phyloP scores from a whole-genome alignment of 768 basidiomycete genomes.

The Tylopilus felleus region DNA sequence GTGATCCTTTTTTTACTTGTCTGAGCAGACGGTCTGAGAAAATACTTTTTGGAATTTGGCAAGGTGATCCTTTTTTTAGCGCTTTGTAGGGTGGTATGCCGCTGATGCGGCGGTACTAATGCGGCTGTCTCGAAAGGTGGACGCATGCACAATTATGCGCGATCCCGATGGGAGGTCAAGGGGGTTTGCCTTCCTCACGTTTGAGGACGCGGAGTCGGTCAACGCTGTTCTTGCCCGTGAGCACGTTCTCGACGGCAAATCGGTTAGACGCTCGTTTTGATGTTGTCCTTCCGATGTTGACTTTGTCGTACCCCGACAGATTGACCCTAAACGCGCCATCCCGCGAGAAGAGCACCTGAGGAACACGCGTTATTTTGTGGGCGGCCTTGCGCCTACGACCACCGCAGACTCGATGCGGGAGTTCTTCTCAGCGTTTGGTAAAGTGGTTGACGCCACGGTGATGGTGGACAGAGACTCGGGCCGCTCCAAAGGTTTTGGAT shows the following conservation, averaged over 20 bases:
- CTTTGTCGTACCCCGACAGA: slow-evolving; percentile 40
- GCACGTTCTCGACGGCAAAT: slow-evolving; percentile 76
- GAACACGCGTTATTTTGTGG: slow-evolving; percentile 80
- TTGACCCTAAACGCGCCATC: slow-evolving; percentile 86
- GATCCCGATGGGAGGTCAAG: slow-evolving; percentile 71
- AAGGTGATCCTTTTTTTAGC: slow-evolving; percentile 42
- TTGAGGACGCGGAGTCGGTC: slow-evolving; percentile 63
- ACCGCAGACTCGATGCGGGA: slow-evolving; percentile 68
- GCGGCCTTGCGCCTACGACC: slow-evolving; percentile 65
- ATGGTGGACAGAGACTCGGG: slow-evolving; percentile 80
- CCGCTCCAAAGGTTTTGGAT: slow-evolving; percentile 80
- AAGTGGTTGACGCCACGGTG: slow-evolving; percentile 78
- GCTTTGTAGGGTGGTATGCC: neutral
- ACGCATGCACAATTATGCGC: slow-evolving; percentile 84
- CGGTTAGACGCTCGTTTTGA: slow-evolving; percentile 40
- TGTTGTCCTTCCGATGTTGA: neutral
- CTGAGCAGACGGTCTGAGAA: slow-evolving; percentile 54
- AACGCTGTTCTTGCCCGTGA: slow-evolving; percentile 61
- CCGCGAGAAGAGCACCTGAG: slow-evolving; percentile 76
- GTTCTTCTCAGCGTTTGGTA: slow-evolving; percentile 72
- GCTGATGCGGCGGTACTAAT: slow-evolving; percentile 10
- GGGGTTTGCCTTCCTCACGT: slow-evolving; percentile 85
- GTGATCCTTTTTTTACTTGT: slow-evolving; percentile 16
- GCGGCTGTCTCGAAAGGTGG: slow-evolving; percentile 45
- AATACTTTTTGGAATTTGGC: slow-evolving; percentile 80